Conservation (phyloP, 345 rosid genomes). For the Hypericum androsaemum region DNA sequence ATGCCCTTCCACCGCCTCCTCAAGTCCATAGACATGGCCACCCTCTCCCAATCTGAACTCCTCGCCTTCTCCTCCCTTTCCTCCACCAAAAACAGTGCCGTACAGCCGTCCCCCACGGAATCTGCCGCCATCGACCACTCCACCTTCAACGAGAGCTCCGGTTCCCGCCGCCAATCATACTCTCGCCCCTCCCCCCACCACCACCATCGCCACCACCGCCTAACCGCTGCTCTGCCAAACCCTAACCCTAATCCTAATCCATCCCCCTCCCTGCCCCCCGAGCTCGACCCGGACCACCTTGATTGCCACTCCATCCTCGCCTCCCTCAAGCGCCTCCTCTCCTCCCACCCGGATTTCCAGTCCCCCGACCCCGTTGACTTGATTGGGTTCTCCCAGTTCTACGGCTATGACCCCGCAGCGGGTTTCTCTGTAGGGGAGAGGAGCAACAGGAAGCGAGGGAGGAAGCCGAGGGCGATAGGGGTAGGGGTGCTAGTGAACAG, state of each 20-base stretch:
- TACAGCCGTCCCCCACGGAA: constrained; percentile 22
- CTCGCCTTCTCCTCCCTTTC: constrained; percentile 40
- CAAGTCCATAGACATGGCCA: constrained; percentile 35
- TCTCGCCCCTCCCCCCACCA: constrained; percentile 36
- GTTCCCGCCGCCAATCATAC: constrained; percentile 65
- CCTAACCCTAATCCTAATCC: constrained; percentile 11
- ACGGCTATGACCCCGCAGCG: constrained; percentile 13
- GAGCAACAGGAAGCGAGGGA: constrained; percentile 60
- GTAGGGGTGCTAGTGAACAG: constrained; percentile 24
- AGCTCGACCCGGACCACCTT: constrained; percentile 27
- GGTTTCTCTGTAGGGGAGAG: background rate
- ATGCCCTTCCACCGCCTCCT: constrained; percentile 18
- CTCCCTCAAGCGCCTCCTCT: constrained; percentile 37
- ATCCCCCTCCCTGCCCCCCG: constrained; percentile 9
- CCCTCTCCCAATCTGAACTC: constrained; percentile 57
- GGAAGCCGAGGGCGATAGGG: constrained; percentile 32
- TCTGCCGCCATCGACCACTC: constrained; percentile 46
- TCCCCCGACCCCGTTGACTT: constrained; percentile 19
- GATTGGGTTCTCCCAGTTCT: constrained; percentile 12
- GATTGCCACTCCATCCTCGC: constrained; percentile 43
- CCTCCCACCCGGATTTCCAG: constrained; percentile 21
- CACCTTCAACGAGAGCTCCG: constrained; percentile 58
- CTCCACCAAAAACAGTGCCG: constrained; percentile 26
- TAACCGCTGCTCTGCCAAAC: constrained; percentile 37
- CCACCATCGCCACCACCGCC: constrained; percentile 25